Evolutionary conservation across 768 basidiomycete species (phyloP), one percentile per base, ranked within the genome.

Genomic region (Tulasnella sp.): DNA sequence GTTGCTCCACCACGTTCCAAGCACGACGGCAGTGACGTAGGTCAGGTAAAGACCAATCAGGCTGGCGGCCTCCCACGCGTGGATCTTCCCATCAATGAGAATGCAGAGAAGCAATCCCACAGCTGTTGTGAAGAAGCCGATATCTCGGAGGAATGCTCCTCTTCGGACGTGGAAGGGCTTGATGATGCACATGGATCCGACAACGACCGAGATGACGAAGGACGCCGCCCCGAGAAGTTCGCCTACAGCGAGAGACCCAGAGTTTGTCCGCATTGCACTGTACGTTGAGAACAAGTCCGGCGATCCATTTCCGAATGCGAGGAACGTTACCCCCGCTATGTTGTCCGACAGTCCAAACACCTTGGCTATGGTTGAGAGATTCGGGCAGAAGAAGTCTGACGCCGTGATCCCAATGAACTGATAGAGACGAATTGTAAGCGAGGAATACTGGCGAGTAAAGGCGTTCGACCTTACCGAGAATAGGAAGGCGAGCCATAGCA

Each of bases 211-310:
- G 29, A 94, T 91, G 84, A 99, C 96, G 86, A 99, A 99, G 2
- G 94, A 89, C 0, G 97, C 96, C 2, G 97, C 97, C 7, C 98
- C 98, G 16, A 99, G 86, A 9, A 99, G 88, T 83, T 99, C 98
- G 29, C 98, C 98, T 75, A 99, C 90, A 0, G 98, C 98, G 76
- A 99, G 85, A 77, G 93, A 90, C 10, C 96, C 96, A 4, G 96
- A 94, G 81, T 91, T 86, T 29, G 91, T 87, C 40, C 90, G 90
- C 90, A 99, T 92, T 26, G 97, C 94, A 1, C 95, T 93, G 83
- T 97, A 98, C 0, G 98, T 99, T 7, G 95, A 92, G 84, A 98
- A 99, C 5, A 99, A 89, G 83, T 98, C 97, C 0, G 97, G 97
- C 82, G 94, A 96, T 40, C 96, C 97, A 83, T 99, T 99, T 55